A percentile compares a stretch with the other conserved stretches of the same genome.
These are phyloP conservation scores for Herpetospermum pedunculosum DNA, from an alignment of 306 rosid genomes.

Conservation along the genomic window DNA sequence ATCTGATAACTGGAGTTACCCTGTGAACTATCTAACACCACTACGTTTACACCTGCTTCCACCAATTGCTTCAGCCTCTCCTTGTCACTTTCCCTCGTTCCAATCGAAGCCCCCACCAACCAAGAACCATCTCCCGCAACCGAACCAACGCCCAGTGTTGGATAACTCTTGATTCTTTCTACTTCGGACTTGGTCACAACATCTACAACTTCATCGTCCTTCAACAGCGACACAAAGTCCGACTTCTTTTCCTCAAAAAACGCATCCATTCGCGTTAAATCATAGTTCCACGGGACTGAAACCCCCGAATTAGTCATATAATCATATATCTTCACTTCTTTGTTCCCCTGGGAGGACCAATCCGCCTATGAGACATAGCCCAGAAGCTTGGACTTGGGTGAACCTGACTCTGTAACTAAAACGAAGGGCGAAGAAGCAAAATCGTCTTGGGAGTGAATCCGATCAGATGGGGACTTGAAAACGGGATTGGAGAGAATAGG, in stretches of 20 bases:
- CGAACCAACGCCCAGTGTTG: constrained; percentile 49
- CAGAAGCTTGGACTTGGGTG: constrained; percentile 25
- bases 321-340: constrained; percentile 25
- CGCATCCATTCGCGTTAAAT: constrained; percentile 23
- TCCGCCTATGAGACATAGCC: constrained; percentile 46
- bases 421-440: constrained; percentile 37
- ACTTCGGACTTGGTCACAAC: constrained; percentile 51
- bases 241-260: constrained; percentile 24
- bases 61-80: constrained; percentile 68
- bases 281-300: constrained; percentile 35
- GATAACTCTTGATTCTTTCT: constrained; percentile 53
- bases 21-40: constrained; percentile 86
- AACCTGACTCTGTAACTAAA: constrained; percentile 51
- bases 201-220: constrained; percentile 41
- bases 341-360: constrained; percentile 29
- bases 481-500: constrained; percentile 50
- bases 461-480: constrained; percentile 32
- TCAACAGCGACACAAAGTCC: constrained; percentile 33
- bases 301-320: constrained; percentile 33
- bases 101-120: constrained; percentile 72
- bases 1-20: constrained; percentile 80
- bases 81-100: constrained; percentile 78
- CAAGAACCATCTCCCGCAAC: constrained; percentile 64
- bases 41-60: constrained; percentile 68
- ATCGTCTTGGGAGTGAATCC: constrained; percentile 29